Conservation (phyloP, 2,329 filamentous ascomycete genomes). For the Apiospora arundinis region DNA sequence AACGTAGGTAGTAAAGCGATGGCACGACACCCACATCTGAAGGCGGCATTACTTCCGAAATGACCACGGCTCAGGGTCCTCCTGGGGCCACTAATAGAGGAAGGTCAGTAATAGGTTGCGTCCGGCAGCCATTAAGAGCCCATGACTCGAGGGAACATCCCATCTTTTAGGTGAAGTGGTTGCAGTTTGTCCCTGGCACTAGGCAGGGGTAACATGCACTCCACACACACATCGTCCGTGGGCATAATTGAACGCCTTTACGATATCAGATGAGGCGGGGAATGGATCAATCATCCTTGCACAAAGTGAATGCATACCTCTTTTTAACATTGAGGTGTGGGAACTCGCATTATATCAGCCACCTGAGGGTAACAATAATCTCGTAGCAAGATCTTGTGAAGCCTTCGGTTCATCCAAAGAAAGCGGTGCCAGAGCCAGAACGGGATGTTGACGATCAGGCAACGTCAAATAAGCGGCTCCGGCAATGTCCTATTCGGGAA, state of each 20-base stretch:
- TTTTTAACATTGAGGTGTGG: neutral
- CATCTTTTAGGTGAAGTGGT: neutral
- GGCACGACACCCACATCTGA: neutral
- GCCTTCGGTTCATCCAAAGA: neutral
- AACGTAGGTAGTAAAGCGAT: neutral
- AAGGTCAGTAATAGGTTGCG: neutral
- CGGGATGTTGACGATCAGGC: neutral
- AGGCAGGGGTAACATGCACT: slow-evolving; percentile 5
- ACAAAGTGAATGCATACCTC: neutral
- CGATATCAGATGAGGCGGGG: slow-evolving; percentile 10
- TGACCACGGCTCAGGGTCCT: neutral
- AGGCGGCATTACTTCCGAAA: neutral
- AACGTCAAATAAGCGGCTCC: neutral
- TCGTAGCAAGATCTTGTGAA: neutral
- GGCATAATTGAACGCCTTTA: neutral
- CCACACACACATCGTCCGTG: neutral
- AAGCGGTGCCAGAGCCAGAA: neutral
- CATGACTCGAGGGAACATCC: slow-evolving; percentile 5
- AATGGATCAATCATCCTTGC: neutral
- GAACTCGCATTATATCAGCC: neutral
- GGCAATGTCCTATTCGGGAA: slow-evolving; percentile 10
- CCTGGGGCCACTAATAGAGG: neutral
- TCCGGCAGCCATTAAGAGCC: neutral
- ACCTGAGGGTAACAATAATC: neutral
- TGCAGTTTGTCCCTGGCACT: neutral